Conservation (phyloP, 2,329 filamentous ascomycete species). For the Colletotrichum echinochloae region DNA sequence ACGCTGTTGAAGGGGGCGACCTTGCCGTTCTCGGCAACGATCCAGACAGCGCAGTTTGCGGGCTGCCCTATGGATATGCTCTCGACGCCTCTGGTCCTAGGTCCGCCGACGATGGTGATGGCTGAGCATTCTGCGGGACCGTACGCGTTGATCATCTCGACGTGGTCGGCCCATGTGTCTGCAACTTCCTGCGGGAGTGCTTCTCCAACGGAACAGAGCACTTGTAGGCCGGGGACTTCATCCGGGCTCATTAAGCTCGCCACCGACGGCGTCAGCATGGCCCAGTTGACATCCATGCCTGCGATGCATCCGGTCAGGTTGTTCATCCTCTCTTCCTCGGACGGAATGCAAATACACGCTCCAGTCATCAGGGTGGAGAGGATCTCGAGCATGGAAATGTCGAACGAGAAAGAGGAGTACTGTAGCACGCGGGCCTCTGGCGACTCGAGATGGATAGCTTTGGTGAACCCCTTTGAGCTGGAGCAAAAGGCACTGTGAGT, state of each 20-base stretch:
- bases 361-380: constrained; percentile 51
- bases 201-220: constrained; percentile 36
- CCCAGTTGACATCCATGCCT: constrained; percentile 19
- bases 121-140: constrained; percentile 42
- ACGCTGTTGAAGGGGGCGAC: constrained; percentile 43
- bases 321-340: constrained; percentile 52
- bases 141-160: constrained; percentile 37
- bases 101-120: constrained; percentile 27
- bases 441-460: constrained; percentile 16
- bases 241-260: constrained; percentile 26
- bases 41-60: constrained; percentile 42
- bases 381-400: constrained; percentile 54
- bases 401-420: constrained; percentile 56
- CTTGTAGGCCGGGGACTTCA: constrained; percentile 25
- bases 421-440: constrained; percentile 47
- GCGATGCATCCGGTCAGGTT: constrained; percentile 38
- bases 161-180: constrained; percentile 40
- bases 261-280: constrained; percentile 40
- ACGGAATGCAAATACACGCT: constrained; percentile 53
- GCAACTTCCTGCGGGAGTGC: constrained; percentile 32
- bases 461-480: constrained; percentile 16
- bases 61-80: constrained; percentile 25
- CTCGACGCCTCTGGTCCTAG: constrained; percentile 9
- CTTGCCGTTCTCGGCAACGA: constrained; percentile 42
- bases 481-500: constrained; percentile 14